Evolutionary conservation across 2,329 filamentous ascomycete species (phyloP).

Genomic region (Incumbomyces delicatus): DNA sequence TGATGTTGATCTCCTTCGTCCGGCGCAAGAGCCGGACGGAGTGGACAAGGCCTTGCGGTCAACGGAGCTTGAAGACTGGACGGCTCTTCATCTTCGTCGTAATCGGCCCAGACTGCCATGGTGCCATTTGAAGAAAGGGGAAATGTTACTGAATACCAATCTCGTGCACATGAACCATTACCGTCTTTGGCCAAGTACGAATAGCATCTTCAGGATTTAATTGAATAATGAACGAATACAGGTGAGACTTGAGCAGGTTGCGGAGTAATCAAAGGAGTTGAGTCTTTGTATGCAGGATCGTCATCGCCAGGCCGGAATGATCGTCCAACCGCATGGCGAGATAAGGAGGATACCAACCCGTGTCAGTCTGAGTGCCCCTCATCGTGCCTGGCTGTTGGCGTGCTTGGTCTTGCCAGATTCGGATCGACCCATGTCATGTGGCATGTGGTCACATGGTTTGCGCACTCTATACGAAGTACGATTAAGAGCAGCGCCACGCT

Average conservation of each 20-base stretch:
- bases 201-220: not conserved
- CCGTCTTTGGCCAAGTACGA: not conserved
- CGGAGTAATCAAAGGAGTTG: not conserved
- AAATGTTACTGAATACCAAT: constrained; percentile 2
- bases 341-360: too few species aligned
- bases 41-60: not conserved
- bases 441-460: too few species aligned
- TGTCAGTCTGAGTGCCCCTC: too few species aligned
- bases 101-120: constrained; percentile 42
- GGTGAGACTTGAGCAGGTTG: too few species aligned
- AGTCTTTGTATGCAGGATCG: constrained; percentile 1
- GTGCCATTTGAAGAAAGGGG: constrained; percentile 21
- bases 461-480: too few species aligned
- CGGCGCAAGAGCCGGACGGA: not conserved
- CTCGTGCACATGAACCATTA: not conserved
- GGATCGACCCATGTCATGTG: too few species aligned
- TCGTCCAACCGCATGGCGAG: too few species aligned
- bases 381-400: too few species aligned
- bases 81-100: constrained; percentile 31
- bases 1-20: not conserved
- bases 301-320: not conserved
- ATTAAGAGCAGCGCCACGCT: too few species aligned
- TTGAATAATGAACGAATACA: not conserved
- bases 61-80: constrained; percentile 12
- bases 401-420: too few species aligned